Percentiles rank a stretch among this genome's conserved stretches.
Conservation (phyloP, 208 protist species). For the Leishmania lainsoni region DNA sequence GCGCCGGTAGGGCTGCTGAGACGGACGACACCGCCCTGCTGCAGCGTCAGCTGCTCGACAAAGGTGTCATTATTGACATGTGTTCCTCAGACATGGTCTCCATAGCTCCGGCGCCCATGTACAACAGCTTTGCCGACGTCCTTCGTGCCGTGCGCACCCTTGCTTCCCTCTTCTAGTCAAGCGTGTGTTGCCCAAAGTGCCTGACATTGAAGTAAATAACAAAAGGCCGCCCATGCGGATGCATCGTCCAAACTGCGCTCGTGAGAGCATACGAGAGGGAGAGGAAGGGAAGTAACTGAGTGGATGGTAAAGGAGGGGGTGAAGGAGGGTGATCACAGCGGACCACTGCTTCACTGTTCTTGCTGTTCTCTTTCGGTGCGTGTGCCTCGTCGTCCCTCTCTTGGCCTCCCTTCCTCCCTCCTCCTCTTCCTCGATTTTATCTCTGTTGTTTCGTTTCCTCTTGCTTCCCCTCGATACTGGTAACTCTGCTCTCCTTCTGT, state of each 20-base stretch:
- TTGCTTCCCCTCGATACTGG: not conserved
- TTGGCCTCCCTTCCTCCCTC: not conserved
- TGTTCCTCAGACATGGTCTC: slow-evolving; percentile 67
- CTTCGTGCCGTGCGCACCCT: slow-evolving; percentile 59
- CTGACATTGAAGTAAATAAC: not conserved
- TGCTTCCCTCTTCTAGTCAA: slow-evolving; percentile 40
- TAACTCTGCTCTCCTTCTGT: not conserved
- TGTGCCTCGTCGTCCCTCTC: not conserved
- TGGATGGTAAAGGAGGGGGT: not conserved
- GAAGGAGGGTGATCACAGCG: not conserved
- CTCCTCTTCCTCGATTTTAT: not conserved
- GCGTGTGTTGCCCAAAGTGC: not conserved
- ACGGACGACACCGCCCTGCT: slow-evolving; percentile 50
- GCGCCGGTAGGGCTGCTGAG: slow-evolving; percentile 24
- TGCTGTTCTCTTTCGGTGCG: slow-evolving; percentile 1
- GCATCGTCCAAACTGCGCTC: not conserved
- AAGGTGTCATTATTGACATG: slow-evolving; percentile 63
- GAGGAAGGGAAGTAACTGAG: slow-evolving; percentile 9
- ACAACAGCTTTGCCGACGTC: slow-evolving; percentile 94
- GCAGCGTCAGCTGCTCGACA: slow-evolving; percentile 48
- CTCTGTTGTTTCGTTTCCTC: not conserved
- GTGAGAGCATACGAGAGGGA: not conserved
- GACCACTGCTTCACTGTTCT: not conserved
- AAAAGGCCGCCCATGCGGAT: not conserved
- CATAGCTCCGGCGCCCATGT: slow-evolving; percentile 89